Percentiles rank a stretch among this genome's conserved stretches.
These are phyloP conservation scores for Aschersonia sp. DNA, from an alignment of 2,329 filamentous ascomycete genomes.

Conservation along the genomic window DNA sequence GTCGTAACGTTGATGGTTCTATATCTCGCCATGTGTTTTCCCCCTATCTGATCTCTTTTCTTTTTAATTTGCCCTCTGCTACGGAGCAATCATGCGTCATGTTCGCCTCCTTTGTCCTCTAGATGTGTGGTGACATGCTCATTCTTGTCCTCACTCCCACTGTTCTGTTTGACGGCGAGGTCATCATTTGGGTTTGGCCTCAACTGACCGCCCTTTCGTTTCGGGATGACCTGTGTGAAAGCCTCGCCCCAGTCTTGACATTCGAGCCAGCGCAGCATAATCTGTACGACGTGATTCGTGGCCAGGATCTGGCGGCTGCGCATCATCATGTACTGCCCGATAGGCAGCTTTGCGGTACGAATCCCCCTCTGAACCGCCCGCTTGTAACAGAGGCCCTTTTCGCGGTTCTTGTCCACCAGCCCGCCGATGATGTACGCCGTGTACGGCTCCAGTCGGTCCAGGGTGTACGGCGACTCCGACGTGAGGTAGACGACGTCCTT, in stretches of 20 bases:
- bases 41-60: too few species aligned
- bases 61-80: too few species aligned
- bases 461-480: constrained; percentile 75
- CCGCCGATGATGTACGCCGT: constrained; percentile 89
- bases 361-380: constrained; percentile 61
- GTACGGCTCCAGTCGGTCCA: constrained; percentile 72
- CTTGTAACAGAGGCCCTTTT: constrained; percentile 88
- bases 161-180: constrained; percentile 6
- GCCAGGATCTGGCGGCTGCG: constrained; percentile 71
- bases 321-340: constrained; percentile 92
- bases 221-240: constrained; percentile 78
- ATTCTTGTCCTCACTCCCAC: constrained; percentile 2
- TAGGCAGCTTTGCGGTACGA: constrained; percentile 80
- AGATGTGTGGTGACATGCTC: neutral
- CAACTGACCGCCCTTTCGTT: constrained; percentile 69
- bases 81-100: too few species aligned
- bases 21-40: too few species aligned
- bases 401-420: constrained; percentile 86
- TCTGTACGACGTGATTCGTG: constrained; percentile 93
- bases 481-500: constrained; percentile 67
- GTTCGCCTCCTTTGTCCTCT: too few species aligned
- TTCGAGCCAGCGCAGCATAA: constrained; percentile 89
- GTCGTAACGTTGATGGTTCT: too few species aligned
- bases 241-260: constrained; percentile 82
- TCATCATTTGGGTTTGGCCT: constrained; percentile 18